A percentile compares a stretch with the other conserved stretches of the same genome.
These are phyloP conservation scores for Chaetomium sp. DNA, from an alignment of 2,329 filamentous ascomycete species.

Conservation along the genomic window DNA sequence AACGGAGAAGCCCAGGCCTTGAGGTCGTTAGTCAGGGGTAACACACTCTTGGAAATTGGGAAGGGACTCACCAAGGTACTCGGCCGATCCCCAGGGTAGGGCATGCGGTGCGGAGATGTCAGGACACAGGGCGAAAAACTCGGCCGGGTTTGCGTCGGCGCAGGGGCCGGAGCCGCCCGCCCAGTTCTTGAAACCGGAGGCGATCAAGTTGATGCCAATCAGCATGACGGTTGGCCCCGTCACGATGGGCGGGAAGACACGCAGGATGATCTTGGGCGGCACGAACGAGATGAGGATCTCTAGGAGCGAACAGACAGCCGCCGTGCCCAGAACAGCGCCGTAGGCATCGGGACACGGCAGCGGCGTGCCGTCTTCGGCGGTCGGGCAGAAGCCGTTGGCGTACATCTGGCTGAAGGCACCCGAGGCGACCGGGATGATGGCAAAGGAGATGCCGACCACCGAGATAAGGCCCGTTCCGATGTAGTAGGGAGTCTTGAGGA, in stretches of 20 bases:
- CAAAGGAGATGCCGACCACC: constrained; percentile 77
- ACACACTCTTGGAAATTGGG: not conserved
- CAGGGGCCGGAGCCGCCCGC: constrained; percentile 70
- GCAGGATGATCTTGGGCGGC: constrained; percentile 67
- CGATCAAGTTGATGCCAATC: constrained; percentile 73
- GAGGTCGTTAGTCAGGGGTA: not conserved
- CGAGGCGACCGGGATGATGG: constrained; percentile 72
- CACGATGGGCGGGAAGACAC: constrained; percentile 73
- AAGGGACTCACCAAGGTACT: constrained; percentile 63
- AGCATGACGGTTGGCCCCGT: constrained; percentile 54
- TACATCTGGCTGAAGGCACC: constrained; percentile 80
- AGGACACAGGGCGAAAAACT: constrained; percentile 66
- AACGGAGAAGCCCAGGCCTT: constrained; percentile 71
- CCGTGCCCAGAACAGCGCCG: constrained; percentile 73
- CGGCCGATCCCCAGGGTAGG: constrained; percentile 75
- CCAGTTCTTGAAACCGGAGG: constrained; percentile 75
- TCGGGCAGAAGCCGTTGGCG: constrained; percentile 66
- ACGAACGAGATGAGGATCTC: constrained; percentile 77
- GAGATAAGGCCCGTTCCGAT: constrained; percentile 79
- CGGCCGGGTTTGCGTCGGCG: constrained; percentile 50
- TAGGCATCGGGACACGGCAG: constrained; percentile 77
- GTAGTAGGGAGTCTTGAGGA: constrained; percentile 69
- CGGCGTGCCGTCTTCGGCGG: constrained; percentile 61
- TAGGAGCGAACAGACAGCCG: constrained; percentile 64
- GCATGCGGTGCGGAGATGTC: constrained; percentile 68